Percentiles rank a stretch among this genome's conserved stretches.
phyloP scores from a whole-genome alignment of 306 rosid genomes.

The Rubus parviflorus region DNA sequence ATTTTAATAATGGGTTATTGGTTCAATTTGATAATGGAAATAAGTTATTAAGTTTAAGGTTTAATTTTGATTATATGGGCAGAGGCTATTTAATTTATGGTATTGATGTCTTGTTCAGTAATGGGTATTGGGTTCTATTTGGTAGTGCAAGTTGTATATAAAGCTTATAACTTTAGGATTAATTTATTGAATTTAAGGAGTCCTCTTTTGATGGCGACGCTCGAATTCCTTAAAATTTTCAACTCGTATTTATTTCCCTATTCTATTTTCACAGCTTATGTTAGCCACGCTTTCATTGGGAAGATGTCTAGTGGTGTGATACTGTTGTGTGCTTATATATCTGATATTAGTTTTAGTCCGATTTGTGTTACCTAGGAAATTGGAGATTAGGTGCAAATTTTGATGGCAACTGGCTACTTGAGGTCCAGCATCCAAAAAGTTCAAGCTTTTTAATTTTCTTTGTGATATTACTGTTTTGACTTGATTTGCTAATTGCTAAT shows the following conservation, averaged over 20 bases:
- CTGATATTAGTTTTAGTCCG: slow-evolving; percentile 1
- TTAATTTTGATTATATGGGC: no score
- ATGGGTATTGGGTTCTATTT: no score
- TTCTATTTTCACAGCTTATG: neutral
- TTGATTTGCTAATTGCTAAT: neutral
- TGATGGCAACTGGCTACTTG: slow-evolving; percentile 95
- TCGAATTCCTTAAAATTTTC: no score
- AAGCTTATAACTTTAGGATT: no score
- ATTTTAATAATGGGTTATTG: no score
- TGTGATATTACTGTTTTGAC: neutral
- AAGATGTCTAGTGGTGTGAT: neutral
- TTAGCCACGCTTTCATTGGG: neutral
- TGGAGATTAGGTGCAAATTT: slow-evolving; percentile 69
- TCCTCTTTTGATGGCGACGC: no score
- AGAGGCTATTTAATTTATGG: no score
- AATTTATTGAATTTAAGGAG: no score
- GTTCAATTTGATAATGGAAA: no score
- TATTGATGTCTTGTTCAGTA: no score
- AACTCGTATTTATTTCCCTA: neutral
- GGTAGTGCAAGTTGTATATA: no score
- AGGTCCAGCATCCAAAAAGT: slow-evolving; percentile 35
- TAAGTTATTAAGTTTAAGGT: no score
- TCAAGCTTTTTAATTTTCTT: neutral
- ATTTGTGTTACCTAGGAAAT: slow-evolving; percentile 47
- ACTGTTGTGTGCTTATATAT: neutral